These are phyloP conservation scores for Aspergillus coremiiformis DNA, from an alignment of 495 filamentous ascomycete genomes.

Conservation along the genomic window DNA sequence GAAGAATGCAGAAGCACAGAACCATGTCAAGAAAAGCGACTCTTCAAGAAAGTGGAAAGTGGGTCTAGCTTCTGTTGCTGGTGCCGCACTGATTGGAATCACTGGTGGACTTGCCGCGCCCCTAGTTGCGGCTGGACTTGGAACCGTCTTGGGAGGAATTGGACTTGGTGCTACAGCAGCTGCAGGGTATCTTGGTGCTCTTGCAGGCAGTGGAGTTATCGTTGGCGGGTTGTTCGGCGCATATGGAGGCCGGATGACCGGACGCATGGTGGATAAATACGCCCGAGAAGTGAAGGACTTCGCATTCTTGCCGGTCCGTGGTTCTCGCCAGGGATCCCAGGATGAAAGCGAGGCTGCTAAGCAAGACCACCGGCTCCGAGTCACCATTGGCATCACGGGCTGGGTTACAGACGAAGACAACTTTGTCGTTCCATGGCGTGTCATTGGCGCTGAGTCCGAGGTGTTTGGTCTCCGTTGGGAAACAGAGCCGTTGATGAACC, in stretches of 20 bases:
- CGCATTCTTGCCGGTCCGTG: conserved; percentile 69
- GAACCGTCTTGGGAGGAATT: conserved; percentile 71
- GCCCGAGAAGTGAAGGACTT: conserved; percentile 84
- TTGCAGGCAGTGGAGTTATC: conserved; percentile 68
- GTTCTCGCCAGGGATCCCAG: conserved; percentile 32
- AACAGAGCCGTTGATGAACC: conserved; percentile 62
- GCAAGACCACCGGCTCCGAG: conserved; percentile 61
- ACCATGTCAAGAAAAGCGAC: conserved; percentile 60
- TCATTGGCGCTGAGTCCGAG: conserved; percentile 61
- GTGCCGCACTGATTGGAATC: conserved; percentile 69
- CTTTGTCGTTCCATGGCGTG: conserved; percentile 66
- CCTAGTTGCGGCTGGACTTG: conserved; percentile 73
- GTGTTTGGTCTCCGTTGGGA: conserved; percentile 85
- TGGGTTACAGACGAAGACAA: conserved; percentile 70
- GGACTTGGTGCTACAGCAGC: conserved; percentile 74
- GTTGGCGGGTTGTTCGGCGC: conserved; percentile 85
- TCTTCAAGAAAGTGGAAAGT: conserved; percentile 68
- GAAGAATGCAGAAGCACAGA: conserved; percentile 57
- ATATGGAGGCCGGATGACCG: conserved; percentile 77
- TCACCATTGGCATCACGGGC: conserved; percentile 76
- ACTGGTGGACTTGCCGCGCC: conserved; percentile 78
- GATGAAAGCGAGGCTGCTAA: conserved; percentile 38
- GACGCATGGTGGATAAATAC: conserved; percentile 81
- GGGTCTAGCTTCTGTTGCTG: conserved; percentile 71
- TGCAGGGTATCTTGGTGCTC: conserved; percentile 67